Evolutionary conservation across 106 monocot species (phyloP).

Genomic region (Platanthera guangdongensis): DNA sequence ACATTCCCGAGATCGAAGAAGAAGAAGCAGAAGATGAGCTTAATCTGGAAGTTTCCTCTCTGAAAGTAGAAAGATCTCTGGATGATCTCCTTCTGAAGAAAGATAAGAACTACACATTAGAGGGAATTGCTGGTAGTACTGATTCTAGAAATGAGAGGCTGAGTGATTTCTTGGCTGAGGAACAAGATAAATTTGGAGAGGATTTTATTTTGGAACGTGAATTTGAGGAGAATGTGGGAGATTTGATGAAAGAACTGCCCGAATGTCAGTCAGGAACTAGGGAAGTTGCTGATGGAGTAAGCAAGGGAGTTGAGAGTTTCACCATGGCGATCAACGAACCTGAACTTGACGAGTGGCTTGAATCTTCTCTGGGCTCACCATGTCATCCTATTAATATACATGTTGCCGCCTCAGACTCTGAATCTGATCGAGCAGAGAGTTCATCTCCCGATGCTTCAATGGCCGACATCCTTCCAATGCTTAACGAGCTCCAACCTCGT

Average conservation of each 20-base stretch:
- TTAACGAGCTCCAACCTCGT: constrained; percentile 11
- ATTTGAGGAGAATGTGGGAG: constrained; percentile 11
- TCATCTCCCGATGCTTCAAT: constrained; percentile 15
- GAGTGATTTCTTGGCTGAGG: constrained; percentile 2
- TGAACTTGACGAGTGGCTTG: constrained; percentile 7
- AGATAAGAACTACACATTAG: background rate
- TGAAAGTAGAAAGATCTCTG: constrained; percentile 12
- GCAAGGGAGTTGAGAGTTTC: constrained; percentile 19
- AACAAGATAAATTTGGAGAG: constrained; percentile 6
- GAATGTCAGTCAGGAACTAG: constrained; percentile 9
- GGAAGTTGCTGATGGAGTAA: constrained; percentile 8
- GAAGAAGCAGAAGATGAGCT: constrained; percentile 40
- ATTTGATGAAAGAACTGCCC: constrained; percentile 14
- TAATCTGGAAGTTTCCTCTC: constrained; percentile 22
- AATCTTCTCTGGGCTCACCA: constrained; percentile 8
- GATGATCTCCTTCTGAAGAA: constrained; percentile 2
- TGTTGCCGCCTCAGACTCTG: constrained; percentile 3
- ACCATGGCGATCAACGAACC: constrained; percentile 10
- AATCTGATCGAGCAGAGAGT: constrained; percentile 5
- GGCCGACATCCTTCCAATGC: constrained; percentile 14
- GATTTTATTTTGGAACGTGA: background rate
- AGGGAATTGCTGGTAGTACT: background rate
- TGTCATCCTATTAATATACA: constrained; percentile 1
- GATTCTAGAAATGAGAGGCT: background rate
- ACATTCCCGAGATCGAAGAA: constrained; percentile 51